phyloP scores from a whole-genome alignment of 495 filamentous ascomycete genomes.

The Pyronema omphalodes region DNA sequence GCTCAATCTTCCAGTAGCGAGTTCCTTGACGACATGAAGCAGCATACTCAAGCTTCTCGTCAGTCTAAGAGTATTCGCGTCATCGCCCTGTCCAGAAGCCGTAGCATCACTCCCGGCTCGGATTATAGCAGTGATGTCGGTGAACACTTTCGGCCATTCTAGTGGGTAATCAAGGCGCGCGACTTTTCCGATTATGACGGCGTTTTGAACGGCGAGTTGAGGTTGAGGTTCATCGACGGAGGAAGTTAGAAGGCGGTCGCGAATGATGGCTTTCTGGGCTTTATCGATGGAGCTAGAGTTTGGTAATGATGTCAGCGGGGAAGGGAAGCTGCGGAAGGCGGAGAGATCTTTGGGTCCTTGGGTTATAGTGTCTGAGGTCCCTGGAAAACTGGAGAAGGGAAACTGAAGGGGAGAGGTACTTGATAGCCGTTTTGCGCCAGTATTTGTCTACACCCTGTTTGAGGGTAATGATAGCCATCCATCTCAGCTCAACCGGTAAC shows the following conservation, averaged over 20 bases:
- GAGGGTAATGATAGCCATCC: slow-evolving; percentile 79
- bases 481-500: slow-evolving; percentile 55
- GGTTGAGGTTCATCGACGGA: slow-evolving; percentile 54
- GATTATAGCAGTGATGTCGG: slow-evolving; percentile 41
- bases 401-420: slow-evolving; percentile 26
- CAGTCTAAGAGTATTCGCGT: slow-evolving; percentile 32
- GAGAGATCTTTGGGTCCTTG: not conserved
- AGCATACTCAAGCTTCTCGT: slow-evolving; percentile 57
- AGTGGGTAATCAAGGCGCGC: slow-evolving; percentile 71
- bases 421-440: slow-evolving; percentile 58
- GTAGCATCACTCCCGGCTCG: slow-evolving; percentile 35
- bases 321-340: not conserved
- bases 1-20: slow-evolving; percentile 57
- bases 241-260: slow-evolving; percentile 49
- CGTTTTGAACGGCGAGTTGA: slow-evolving; percentile 65
- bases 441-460: slow-evolving; percentile 92
- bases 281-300: slow-evolving; percentile 43
- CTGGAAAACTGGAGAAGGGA: not conserved
- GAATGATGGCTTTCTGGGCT: slow-evolving; percentile 56
- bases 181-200: slow-evolving; percentile 72
- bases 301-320: not conserved
- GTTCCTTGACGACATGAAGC: slow-evolving; percentile 73
- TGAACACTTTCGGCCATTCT: slow-evolving; percentile 54
- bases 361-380: no score
- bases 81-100: slow-evolving; percentile 16